These are phyloP conservation scores for Kokia cookei DNA, from an alignment of 441 rosid species.

Conservation along the genomic window DNA sequence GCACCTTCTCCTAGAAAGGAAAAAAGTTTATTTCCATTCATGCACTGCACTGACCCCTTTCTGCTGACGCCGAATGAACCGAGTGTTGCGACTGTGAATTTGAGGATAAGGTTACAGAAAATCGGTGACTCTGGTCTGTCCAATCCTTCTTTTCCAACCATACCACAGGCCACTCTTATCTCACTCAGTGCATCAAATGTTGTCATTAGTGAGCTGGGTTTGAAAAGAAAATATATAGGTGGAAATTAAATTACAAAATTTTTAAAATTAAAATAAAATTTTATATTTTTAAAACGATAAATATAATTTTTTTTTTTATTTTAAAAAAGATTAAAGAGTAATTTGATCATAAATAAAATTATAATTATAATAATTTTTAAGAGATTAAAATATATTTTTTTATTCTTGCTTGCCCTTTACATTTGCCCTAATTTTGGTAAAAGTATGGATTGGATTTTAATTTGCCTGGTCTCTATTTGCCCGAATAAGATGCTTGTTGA, in stretches of 20 bases:
- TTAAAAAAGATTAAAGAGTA: too few species aligned
- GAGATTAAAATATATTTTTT: too few species aligned
- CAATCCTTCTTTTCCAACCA: conserved; percentile 33
- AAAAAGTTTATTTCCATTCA: neutral
- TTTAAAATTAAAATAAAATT: neutral
- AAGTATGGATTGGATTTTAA: too few species aligned
- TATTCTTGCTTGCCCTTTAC: too few species aligned
- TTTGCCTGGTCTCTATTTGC: accelerated
- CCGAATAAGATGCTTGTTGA: too few species aligned
- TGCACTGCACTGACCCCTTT: neutral
- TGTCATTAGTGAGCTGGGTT: too few species aligned
- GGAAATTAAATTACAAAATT: neutral
- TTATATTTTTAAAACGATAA: too few species aligned
- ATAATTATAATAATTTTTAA: too few species aligned
- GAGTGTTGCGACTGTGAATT: conserved; percentile 10
- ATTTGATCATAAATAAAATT: too few species aligned
- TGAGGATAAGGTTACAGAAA: conserved; percentile 45
- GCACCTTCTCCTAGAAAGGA: conserved; percentile 11
- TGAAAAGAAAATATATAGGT: too few species aligned
- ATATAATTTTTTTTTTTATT: too few species aligned
- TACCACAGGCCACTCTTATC: conserved; percentile 21
- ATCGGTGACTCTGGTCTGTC: conserved; percentile 30
- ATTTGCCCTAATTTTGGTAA: too few species aligned
- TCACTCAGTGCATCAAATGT: neutral
- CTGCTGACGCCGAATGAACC: conserved; percentile 21